Evolutionary conservation across 768 basidiomycete species (phyloP), one percentile per base, ranked within the genome.

Genomic region (Boletus tomentosulus): DNA sequence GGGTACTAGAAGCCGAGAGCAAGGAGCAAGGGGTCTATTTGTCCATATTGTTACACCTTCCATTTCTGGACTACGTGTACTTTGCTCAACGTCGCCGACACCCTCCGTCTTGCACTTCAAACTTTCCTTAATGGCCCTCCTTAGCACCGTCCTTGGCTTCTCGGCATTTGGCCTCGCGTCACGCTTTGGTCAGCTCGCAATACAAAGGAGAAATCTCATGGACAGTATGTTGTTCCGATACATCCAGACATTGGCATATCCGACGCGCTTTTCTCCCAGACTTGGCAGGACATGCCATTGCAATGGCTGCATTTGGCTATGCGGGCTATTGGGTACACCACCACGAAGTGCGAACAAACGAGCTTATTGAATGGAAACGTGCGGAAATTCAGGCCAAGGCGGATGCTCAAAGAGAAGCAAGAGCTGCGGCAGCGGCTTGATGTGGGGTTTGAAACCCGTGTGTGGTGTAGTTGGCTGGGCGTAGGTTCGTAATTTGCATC

Each of bases 161-260:
- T 87, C 89, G 3, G 70, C 80, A 53, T 86, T 92, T 65, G 93
- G 93, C 41, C 85, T 97, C 54, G 85, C 85, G 22, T 84, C 86
- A 19, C 80, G 94, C 55, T 76, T 92, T 56, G 91, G 89, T 62
- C 92, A 95, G 73, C 83, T 97, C 24, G 87, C 86, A 50, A 87
- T 97, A 63, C 87, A 92, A 71, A 85, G 79, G 66, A 78, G 87
- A 63, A 84, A 85, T 65, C 78, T 94, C 55, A 81, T 89, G 71
- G 79, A 84, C 44, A 91, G 93, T 95, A 66, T 68, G 92, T 81
- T 22, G 51, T 51, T 35, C 30, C 9, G 39, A 39, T n/a, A 16
- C 31, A 3, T 41, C 25, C 37, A 11, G 22, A 13, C 43, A n/a
- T 38, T 4, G 13, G 27, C 19, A 28, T 24, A 12, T 31, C 10